A percentile compares a stretch with the other conserved stretches of the same genome.
These are phyloP conservation scores for Amauroascus verrucosus DNA, from an alignment of 2,329 filamentous ascomycete genomes.

Conservation along the genomic window DNA sequence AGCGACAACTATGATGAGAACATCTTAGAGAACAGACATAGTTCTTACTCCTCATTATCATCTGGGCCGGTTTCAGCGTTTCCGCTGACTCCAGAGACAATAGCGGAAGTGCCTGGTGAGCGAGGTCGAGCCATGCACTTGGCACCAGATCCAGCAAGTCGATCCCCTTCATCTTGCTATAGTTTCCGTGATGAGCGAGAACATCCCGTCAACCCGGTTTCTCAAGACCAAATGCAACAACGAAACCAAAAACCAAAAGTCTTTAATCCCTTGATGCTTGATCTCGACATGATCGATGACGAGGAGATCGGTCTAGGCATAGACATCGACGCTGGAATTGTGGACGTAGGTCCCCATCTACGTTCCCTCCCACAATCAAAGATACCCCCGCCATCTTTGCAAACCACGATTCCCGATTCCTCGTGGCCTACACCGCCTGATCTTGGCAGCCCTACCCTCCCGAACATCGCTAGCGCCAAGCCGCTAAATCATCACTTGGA, in stretches of 20 bases:
- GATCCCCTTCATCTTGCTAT: slow-evolving; percentile 7
- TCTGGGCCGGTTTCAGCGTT: neutral
- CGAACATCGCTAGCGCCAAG: neutral
- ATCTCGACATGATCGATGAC: slow-evolving; percentile 5
- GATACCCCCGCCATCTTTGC: neutral
- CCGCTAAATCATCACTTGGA: neutral
- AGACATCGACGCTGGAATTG: slow-evolving; percentile 4
- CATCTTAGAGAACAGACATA: neutral
- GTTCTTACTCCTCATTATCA: slow-evolving; percentile 5
- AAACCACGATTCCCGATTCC: neutral
- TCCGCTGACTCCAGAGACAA: neutral
- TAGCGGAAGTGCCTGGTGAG: neutral
- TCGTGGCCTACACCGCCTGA: neutral
- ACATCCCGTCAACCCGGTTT: neutral
- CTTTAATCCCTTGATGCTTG: neutral
- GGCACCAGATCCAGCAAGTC: neutral
- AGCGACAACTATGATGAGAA: neutral
- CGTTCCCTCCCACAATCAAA: neutral
- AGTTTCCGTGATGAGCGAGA: slow-evolving; percentile 4
- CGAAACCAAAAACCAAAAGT: slow-evolving; percentile 1
- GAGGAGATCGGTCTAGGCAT: slow-evolving; percentile 6
- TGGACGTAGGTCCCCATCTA: neutral
- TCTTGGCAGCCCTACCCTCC: neutral
- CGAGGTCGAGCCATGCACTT: neutral
- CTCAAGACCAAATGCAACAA: neutral